Conservation (phyloP, 2,329 filamentous ascomycete species). For the Sporothrix euskadiensis region DNA sequence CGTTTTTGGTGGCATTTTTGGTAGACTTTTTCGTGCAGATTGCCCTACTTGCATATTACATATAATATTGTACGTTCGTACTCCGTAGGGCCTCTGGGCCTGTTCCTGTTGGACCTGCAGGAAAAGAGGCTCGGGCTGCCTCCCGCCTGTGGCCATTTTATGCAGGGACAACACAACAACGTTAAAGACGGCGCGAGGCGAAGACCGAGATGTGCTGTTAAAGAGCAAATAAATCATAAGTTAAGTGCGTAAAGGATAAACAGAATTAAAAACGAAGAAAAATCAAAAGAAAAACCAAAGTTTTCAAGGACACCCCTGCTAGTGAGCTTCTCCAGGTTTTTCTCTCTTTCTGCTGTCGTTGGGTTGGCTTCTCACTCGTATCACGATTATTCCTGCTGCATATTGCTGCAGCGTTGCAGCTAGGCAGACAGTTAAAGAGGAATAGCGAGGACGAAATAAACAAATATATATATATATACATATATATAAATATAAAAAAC, state of each 20-base stretch:
- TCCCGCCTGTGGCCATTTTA: neutral
- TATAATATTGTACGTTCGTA: neutral
- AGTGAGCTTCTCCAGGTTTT: constrained; percentile 6
- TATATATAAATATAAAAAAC: neutral
- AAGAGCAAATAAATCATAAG: neutral
- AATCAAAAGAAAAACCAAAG: neutral
- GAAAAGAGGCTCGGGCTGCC: constrained; percentile 1
- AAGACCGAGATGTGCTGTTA: neutral
- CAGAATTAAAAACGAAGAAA: neutral
- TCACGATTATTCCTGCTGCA: neutral
- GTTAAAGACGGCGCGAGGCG: neutral
- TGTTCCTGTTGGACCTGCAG: constrained; percentile 11
- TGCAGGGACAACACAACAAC: constrained; percentile 18
- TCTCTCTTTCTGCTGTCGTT: neutral
- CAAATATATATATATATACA: neutral
- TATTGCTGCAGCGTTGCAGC: constrained; percentile 6
- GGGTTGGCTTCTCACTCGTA: neutral
- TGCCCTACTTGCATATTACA: neutral
- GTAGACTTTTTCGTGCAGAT: neutral
- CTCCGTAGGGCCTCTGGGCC: neutral
- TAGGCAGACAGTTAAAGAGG: constrained; percentile 14
- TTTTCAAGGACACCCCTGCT: neutral
- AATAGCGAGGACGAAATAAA: neutral
- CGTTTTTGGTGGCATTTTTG: neutral
- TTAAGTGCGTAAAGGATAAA: neutral